Percentiles rank a stretch among this genome's conserved stretches.
phyloP scores from a whole-genome alignment of 2,329 filamentous ascomycete species.

The Metarhizium album region DNA sequence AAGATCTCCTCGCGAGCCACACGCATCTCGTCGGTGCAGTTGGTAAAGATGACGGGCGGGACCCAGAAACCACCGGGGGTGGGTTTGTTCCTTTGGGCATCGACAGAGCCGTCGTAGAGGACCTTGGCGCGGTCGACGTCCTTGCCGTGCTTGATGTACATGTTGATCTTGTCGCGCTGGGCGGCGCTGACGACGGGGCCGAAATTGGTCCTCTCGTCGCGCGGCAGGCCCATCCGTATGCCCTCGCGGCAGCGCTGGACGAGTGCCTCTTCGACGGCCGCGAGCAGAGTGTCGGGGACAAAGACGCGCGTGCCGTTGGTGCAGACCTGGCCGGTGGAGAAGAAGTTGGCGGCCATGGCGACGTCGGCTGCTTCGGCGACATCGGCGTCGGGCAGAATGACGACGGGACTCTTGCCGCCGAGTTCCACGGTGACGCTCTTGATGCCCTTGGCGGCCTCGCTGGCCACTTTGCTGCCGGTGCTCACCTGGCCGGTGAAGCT shows the following conservation, averaged over 20 bases:
- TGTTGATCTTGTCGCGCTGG: constrained; percentile 68
- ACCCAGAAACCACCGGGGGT: constrained; percentile 67
- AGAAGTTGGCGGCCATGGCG: constrained; percentile 92
- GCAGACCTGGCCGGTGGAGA: constrained; percentile 83
- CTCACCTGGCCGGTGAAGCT: constrained; percentile 82
- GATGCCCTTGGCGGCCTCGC: constrained; percentile 64
- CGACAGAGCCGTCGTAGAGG: constrained; percentile 58
- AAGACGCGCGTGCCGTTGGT: constrained; percentile 89
- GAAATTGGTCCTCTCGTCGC: constrained; percentile 66
- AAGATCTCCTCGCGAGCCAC: constrained; percentile 81
- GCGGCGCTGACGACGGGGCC: constrained; percentile 67
- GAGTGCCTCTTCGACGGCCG: constrained; percentile 56
- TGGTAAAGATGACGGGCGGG: constrained; percentile 71
- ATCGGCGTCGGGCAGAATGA: constrained; percentile 72
- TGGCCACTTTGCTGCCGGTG: constrained; percentile 74
- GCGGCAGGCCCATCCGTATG: constrained; percentile 65
- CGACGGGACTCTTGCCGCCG: constrained; percentile 72
- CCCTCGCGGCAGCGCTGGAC: constrained; percentile 44
- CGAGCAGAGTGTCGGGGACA: constrained; percentile 55
- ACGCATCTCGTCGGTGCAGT: constrained; percentile 74
- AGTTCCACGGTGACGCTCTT: constrained; percentile 91
- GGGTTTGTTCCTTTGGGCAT: constrained; percentile 39
- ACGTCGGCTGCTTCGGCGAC: constrained; percentile 74
- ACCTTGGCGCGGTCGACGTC: constrained; percentile 63
- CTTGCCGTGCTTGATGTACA: constrained; percentile 67